Evolutionary conservation across 2,329 filamentous ascomycete genomes (phyloP).

Genomic region (Hypomyces perniciosus): DNA sequence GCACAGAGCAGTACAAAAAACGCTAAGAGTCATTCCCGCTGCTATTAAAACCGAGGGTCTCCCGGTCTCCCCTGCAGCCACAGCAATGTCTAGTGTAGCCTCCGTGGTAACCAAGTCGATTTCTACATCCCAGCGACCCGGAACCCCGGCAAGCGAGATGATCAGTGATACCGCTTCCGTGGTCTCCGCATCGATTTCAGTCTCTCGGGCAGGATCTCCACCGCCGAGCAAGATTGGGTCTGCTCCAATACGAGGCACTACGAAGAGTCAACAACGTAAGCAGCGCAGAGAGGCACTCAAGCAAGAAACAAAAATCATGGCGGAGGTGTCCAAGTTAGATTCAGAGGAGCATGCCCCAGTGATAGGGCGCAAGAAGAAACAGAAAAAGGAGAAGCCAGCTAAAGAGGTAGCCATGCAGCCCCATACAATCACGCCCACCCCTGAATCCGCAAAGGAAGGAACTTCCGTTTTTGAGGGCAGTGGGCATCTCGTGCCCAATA

Average conservation of each 20-base stretch:
- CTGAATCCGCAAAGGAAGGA: constrained; percentile 15
- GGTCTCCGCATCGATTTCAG: constrained; percentile 62
- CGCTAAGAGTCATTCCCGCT: constrained; percentile 58
- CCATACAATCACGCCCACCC: constrained; percentile 8
- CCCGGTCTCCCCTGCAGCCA: background rate
- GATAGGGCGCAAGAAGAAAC: constrained; percentile 75
- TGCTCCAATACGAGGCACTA: constrained; percentile 62
- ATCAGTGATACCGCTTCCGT: constrained; percentile 73
- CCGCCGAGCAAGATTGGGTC: constrained; percentile 59
- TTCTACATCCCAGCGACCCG: constrained; percentile 47
- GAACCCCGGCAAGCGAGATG: constrained; percentile 66
- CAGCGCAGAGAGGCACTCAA: constrained; percentile 63
- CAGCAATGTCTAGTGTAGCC: constrained; percentile 23
- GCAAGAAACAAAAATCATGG: constrained; percentile 53
- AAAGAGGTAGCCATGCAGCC: constrained; percentile 18
- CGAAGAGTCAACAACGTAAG: constrained; percentile 75
- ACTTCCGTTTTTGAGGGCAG: background rate
- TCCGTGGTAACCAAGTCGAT: constrained; percentile 25
- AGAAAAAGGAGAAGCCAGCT: constrained; percentile 62
- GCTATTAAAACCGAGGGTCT: constrained; percentile 3
- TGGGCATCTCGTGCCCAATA: constrained; percentile 4
- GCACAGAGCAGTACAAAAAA: constrained; percentile 52
- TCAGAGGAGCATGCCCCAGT: constrained; percentile 63
- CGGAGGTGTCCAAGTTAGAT: constrained; percentile 45
- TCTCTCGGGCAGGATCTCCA: constrained; percentile 65